Evolutionary conservation across 305 asterid genomes (phyloP).

Genomic region (Fraxinus sp.): DNA sequence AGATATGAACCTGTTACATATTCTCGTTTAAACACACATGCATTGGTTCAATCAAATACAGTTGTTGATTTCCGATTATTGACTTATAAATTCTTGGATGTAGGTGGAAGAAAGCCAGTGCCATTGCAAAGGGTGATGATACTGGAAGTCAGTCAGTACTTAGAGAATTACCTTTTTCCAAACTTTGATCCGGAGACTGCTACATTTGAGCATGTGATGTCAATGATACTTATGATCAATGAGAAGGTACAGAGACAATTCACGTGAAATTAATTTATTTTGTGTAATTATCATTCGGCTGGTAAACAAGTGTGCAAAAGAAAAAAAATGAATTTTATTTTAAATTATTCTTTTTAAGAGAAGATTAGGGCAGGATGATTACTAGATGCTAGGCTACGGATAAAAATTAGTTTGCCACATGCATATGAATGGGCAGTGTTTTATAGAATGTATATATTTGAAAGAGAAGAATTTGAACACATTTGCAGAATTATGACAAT

Average conservation of each 20-base stretch:
- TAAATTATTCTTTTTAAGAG: conserved; percentile 13
- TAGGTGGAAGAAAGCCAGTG: conserved; percentile 84
- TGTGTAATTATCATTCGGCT: conserved; percentile 6
- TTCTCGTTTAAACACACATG: not conserved
- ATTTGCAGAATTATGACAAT: not conserved
- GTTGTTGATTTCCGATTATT: conserved; percentile 17
- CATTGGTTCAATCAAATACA: conserved; percentile 4
- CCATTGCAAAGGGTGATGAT: conserved; percentile 98
- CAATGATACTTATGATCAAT: conserved; percentile 95
- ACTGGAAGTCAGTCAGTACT: conserved; percentile 92
- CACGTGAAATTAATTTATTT: not conserved
- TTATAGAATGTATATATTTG: not conserved
- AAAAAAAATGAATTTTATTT: not conserved
- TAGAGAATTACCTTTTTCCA: conserved; percentile 98
- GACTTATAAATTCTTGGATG: conserved; percentile 20
- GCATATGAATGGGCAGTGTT: conserved; percentile 1
- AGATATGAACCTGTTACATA: not conserved
- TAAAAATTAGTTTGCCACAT: conserved; percentile 4
- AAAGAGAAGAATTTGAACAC: not conserved
- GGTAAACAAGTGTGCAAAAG: conserved; percentile 5
- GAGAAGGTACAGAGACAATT: conserved; percentile 66
- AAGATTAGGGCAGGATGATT: not conserved
- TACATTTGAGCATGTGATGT: conserved; percentile 95
- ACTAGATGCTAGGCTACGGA: not conserved
- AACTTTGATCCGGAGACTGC: conserved; percentile 82